phyloP scores from a whole-genome alignment of 176 grass and related monocot species.

The Carex parvula region DNA sequence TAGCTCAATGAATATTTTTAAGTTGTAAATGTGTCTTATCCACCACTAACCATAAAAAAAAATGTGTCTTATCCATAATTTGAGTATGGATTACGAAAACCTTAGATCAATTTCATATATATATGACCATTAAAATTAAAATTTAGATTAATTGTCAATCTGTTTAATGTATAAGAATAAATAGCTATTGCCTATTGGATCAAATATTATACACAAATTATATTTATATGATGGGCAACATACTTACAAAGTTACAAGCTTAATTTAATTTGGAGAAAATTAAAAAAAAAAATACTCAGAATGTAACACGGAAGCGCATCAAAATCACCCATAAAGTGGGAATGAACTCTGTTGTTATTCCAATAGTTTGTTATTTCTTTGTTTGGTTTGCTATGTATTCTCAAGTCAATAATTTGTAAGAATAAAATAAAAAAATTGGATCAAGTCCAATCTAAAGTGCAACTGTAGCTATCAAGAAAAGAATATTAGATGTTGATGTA shows the following conservation, averaged over 20 bases:
- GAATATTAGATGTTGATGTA: too few species aligned
- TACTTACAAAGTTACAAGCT: background rate
- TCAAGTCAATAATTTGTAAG: too few species aligned
- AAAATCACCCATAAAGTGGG: too few species aligned
- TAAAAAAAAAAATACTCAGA: background rate
- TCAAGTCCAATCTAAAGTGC: background rate
- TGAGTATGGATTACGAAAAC: background rate
- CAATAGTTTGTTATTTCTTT: too few species aligned
- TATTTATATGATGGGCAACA: background rate
- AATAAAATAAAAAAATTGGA: too few species aligned
- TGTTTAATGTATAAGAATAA: too few species aligned
- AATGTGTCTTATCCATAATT: background rate
- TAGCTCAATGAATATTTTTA: background rate
- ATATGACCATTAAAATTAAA: too few species aligned
- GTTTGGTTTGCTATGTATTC: too few species aligned
- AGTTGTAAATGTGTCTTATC: background rate
- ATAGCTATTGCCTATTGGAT: background rate
- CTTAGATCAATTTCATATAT: background rate
- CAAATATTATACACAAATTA: background rate
- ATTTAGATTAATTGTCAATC: too few species aligned
- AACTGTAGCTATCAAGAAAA: constrained; percentile 15
- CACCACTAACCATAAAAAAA: too few species aligned
- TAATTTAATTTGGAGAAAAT: background rate
- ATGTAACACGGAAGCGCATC: background rate
- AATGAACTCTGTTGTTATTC: too few species aligned